Base-by-base conservation (phyloP, 192 early-diverging fungal genomes). In the Podila horticola region DNA sequence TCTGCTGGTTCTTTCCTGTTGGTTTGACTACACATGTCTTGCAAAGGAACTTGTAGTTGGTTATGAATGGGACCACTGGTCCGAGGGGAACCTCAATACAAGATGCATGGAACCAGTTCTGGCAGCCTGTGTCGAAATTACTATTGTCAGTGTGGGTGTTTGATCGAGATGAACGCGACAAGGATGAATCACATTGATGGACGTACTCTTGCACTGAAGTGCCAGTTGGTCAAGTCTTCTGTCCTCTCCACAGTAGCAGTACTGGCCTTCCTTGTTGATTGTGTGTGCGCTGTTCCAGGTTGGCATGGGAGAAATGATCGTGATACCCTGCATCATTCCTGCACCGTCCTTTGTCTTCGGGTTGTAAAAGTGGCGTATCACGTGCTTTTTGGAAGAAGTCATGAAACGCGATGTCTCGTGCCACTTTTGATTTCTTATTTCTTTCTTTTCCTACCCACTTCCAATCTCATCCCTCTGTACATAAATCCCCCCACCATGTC, bases 171-270 rank as follows among this genome's bases (percentile, higher is more conserved):
- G 41, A 12, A 45, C 15, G 11, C 15, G 41, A 50, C 19, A 57
- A 28, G 19, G 24, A 48, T 29, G 45, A 36, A 33, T 13, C 38
- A n/a, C 22, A 34, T n/a, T 22, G 24, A 20, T 31, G 34, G 12
- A 45, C 68, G 63, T 34, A 45, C 38, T 36, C 31, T 73, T 73
- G 68, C 91, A 92, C 71, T 91, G 90, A 1, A 92, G 66, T 12
- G 79, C 66, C 5, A 90, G 67, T 48, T 92, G 87, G 24, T 83
- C 70, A 31, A 92, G 79, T 31, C 85, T 86, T 29, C 90, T 79
- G 64, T 91, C 90, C 59, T 83, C 71, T 19, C 91, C 88, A 66
- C 92, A 93, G 62, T 93, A 93, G 70, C 92, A 93, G 61, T 93
- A 93, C 17, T 75, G 72, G 26, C 89, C 86, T 62, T 92, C 79